Evolutionary conservation across 371 early-diverging fungal species (phyloP).

Genomic region (Apophysomyces ossiformis): DNA sequence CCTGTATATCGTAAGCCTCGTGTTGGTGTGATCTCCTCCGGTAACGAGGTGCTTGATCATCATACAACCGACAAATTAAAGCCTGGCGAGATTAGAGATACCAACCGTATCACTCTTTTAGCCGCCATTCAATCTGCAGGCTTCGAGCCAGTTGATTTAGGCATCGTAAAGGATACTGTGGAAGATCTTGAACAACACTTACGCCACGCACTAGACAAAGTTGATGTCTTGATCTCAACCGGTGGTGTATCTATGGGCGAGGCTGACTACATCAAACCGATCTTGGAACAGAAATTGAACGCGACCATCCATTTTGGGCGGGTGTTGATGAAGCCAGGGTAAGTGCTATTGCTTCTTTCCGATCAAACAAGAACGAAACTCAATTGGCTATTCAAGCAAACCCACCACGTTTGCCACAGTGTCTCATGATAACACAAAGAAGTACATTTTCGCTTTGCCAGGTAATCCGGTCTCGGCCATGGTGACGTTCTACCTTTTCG

Average conservation of each 20-base stretch:
- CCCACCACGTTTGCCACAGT: slow-evolving; percentile 93
- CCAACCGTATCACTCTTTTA: slow-evolving; percentile 81
- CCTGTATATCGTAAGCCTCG: slow-evolving; percentile 69
- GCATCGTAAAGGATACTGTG: slow-evolving; percentile 75
- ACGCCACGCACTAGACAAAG: slow-evolving; percentile 55
- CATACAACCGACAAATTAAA: slow-evolving; percentile 47
- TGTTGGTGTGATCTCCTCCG: slow-evolving; percentile 86
- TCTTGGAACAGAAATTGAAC: slow-evolving; percentile 74
- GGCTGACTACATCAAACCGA: slow-evolving; percentile 86
- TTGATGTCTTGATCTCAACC: slow-evolving; percentile 85
- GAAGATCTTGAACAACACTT: slow-evolving; percentile 58
- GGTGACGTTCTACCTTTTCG: slow-evolving; percentile 90
- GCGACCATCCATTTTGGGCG: slow-evolving; percentile 89
- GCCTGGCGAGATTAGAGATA: slow-evolving; percentile 79
- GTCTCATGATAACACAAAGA: slow-evolving; percentile 39
- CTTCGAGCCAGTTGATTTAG: slow-evolving; percentile 74
- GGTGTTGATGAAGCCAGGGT: slow-evolving; percentile 92
- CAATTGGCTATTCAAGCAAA: slow-evolving; percentile 56
- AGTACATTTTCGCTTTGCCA: slow-evolving; percentile 85
- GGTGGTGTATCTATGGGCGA: slow-evolving; percentile 98
- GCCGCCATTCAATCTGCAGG: slow-evolving; percentile 69
- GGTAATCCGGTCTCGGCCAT: slow-evolving; percentile 94
- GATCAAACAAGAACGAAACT: not conserved
- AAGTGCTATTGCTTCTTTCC: slow-evolving; percentile 5
- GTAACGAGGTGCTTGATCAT: slow-evolving; percentile 84